Evolutionary conservation across 805 yeast species (phyloP), one percentile per base, ranked within the genome.

Genomic region (Yamadazyma akitaensis): DNA sequence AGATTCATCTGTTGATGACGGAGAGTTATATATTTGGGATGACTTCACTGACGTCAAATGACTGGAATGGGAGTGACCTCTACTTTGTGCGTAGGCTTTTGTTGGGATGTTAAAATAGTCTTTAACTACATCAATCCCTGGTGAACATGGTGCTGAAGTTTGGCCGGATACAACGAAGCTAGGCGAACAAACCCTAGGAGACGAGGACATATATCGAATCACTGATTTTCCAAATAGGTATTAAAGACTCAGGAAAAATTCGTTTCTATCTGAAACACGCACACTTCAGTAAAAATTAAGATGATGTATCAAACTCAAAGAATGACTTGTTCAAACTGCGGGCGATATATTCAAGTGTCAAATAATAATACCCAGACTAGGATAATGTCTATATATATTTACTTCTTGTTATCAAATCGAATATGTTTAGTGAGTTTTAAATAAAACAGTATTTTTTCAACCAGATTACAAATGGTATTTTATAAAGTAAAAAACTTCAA

Each of bases 101-200:
- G 38, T 13, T 14, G 30, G 37, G 21, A 38, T 44, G 33, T 44
- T 44, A 17, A 44, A 38, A 30, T 39, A 44, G 18, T 44, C 48
- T 17, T 39, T 44, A 13, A 17, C 19, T 12, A 13, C 19, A 13
- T 16, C 37, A 5, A 24, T 12, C 5, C 25, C 36, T 13, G 43
- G 43, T 3, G 43, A 40, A 31, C 43, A 40, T 12, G 18, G 12
- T 14, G 32, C 12, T 17, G 42, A 13, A 9, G 35, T n/a, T 12
- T 12, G 19, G 14, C 14, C 32, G 18, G 19, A 13, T 6, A 30
- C n/a, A 24, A 39, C 19, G 30, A 21, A 24, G 19, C 34, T 40
- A 16, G 49, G 49, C 7, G 49, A 46, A 32, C 30, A 42, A 18
- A 42, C 36, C 11, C 42, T 24, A 13, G 49, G 49, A 11, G 46